Percentiles rank a stretch among this genome's conserved stretches.
Conservation (phyloP, 495 filamentous ascomycete genomes). For the Aspergillus wentii region DNA sequence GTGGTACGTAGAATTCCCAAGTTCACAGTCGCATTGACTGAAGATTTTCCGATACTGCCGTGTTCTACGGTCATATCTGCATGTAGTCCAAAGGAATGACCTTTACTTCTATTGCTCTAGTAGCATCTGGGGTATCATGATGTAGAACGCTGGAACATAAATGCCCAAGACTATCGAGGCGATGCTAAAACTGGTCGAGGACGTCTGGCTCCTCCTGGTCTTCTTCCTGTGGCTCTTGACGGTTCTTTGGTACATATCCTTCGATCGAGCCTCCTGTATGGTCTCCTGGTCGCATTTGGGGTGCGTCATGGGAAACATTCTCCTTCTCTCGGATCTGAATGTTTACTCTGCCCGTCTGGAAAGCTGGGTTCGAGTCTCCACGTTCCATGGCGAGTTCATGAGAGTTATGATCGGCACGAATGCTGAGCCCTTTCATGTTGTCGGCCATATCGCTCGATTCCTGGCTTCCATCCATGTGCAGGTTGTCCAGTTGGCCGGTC, state of each 20-base stretch:
- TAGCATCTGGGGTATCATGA: constrained; percentile 9
- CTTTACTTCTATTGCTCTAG: too few relatives aligned
- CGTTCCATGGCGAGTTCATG: constrained; percentile 43
- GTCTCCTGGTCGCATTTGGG: constrained; percentile 31
- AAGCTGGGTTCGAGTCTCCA: constrained; percentile 30
- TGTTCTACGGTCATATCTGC: not conserved
- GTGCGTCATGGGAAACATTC: constrained; percentile 12
- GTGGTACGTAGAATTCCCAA: constrained; percentile 14
- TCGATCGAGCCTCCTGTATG: constrained; percentile 39
- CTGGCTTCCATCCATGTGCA: constrained; percentile 19
- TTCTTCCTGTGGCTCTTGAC: too few relatives aligned
- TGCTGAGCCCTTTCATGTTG: constrained; percentile 11
- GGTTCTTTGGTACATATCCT: constrained; percentile 34
- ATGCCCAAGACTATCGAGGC: too few relatives aligned
- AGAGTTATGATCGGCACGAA: constrained; percentile 22
- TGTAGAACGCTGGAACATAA: constrained; percentile 8
- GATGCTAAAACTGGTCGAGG: too few relatives aligned
- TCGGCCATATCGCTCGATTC: constrained; percentile 16
- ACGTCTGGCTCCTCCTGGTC: too few relatives aligned
- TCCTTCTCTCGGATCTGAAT: constrained; percentile 39
- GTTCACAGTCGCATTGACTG: too few relatives aligned
- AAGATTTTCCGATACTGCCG: not conserved
- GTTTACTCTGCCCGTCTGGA: constrained; percentile 29
- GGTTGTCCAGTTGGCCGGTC: constrained; percentile 24
- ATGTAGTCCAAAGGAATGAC: too few relatives aligned